Evolutionary conservation across 371 early-diverging fungal species (phyloP), one percentile per base, ranked within the genome.

Genomic region (Actinomortierella wolfii): DNA sequence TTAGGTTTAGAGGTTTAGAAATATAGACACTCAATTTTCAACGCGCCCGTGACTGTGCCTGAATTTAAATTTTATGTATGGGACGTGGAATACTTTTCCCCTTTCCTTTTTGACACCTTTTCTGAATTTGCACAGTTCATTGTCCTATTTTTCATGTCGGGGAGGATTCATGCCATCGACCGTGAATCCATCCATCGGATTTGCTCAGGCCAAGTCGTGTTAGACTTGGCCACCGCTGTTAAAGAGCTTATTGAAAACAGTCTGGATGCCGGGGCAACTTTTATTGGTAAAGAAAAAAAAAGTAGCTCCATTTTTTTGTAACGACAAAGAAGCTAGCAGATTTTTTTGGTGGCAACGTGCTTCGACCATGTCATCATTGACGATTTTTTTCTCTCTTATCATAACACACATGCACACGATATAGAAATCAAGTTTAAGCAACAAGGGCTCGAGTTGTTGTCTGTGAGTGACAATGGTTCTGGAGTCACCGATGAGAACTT

Each of bases 221-320:
- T 92, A n/a, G 95, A 95, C 70, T 81, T 97, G 40, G 83, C 90
- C 2, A 90, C 88, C 1, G 89, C 94, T 15, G 86, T 91, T 15
- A 96, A 99, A 79, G 99, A 99, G 75, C 79, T 99, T 14, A 79
- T 99, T 17, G 99, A 99, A 74, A 99, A 99, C 78, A 88, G 93
- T 46, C 64, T 99, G 20, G 99, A 99, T 77, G 96, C 99, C 0
- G 86, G 88, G 1, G 88, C 99, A 2, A 92, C 93, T 0, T 44
- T 71, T 5, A 86, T 99, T 40, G 94, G 91, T 88, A 84, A 53
- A 23, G 9, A 3, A 18, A 48, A 26, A 29, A 26, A 11, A 11
- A 34, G 34, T 34, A 34, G 40, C 39, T 24, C 54, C 6, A 23
- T 53, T 28, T 56, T 17, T 5, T 15, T 48, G 23, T 15, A 21